Conservation (phyloP, 768 basidiomycete genomes). For the Hysterangium stoloniferum region DNA sequence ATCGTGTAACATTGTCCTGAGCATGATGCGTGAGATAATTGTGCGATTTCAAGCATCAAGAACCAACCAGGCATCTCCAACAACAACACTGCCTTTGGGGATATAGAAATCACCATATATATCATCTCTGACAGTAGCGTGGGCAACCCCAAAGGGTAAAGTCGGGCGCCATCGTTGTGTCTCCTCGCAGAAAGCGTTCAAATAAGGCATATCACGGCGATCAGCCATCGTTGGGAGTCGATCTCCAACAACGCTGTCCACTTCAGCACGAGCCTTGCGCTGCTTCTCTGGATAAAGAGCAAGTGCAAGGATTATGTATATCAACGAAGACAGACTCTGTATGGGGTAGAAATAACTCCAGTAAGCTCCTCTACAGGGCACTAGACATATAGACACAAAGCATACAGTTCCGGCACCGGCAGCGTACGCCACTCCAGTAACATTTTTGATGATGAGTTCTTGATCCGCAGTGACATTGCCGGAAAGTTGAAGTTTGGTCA, state of each 20-base stretch:
- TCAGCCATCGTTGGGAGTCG: conserved; percentile 39
- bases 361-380: neutral
- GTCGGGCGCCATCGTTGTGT: conserved; percentile 38
- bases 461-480: neutral
- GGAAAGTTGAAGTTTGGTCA: neutral
- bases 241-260: conserved; percentile 40
- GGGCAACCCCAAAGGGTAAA: conserved; percentile 22
- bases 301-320: conserved; percentile 48
- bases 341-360: conserved; percentile 2
- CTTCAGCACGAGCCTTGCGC: conserved; percentile 40
- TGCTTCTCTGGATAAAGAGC: conserved; percentile 43
- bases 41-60: neutral
- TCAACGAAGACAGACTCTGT: conserved; percentile 44
- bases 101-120: conserved; percentile 19
- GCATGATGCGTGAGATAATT: neutral
- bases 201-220: conserved; percentile 34
- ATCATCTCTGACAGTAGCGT: neutral
- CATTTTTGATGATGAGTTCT: conserved; percentile 42
- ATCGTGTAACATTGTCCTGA: neutral
- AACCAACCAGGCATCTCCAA: conserved; percentile 19
- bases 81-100: conserved; percentile 18
- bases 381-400: neutral
- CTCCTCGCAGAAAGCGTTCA: conserved; percentile 28
- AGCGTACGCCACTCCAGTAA: conserved; percentile 42
- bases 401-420: conserved; percentile 27